phyloP scores from a whole-genome alignment of 805 yeast genomes.

The Ogataea henricii region DNA sequence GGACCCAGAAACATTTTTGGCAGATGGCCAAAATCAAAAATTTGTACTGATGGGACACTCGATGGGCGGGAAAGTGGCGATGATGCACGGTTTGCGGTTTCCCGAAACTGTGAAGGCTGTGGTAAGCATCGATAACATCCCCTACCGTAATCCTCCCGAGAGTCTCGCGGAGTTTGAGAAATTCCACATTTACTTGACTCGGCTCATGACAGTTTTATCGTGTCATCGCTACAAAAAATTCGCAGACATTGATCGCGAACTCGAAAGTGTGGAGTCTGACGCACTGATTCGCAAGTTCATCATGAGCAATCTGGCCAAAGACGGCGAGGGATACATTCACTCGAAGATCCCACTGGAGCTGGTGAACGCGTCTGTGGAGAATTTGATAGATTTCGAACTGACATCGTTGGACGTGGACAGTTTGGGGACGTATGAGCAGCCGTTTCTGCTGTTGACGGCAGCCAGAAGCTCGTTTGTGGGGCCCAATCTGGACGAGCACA shows the following conservation, averaged over 20 bases:
- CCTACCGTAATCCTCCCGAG: constrained; percentile 52
- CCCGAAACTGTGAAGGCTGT: constrained; percentile 61
- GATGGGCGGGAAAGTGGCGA: constrained; percentile 92
- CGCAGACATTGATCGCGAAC: constrained; percentile 57
- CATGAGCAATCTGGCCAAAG: constrained; percentile 60
- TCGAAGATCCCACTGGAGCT: constrained; percentile 65
- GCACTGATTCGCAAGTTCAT: constrained; percentile 69
- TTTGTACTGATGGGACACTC: constrained; percentile 66
- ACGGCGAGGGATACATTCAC: constrained; percentile 15
- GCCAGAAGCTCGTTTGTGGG: constrained; percentile 51
- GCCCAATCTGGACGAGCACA: constrained; percentile 15
- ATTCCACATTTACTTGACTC: constrained; percentile 28
- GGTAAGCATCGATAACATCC: constrained; percentile 82
- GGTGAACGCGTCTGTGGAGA: constrained; percentile 60
- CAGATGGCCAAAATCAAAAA: constrained; percentile 40
- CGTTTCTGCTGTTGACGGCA: constrained; percentile 78
- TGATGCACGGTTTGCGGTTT: constrained; percentile 73
- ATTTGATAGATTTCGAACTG: constrained; percentile 58
- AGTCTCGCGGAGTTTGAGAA: constrained; percentile 32
- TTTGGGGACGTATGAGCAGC: constrained; percentile 58
- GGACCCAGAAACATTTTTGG: constrained; percentile 20
- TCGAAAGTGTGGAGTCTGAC: constrained; percentile 62
- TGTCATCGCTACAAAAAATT: constrained; percentile 11
- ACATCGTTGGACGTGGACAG: constrained; percentile 21
- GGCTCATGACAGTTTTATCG: constrained; percentile 10